Evolutionary conservation across 2,329 filamentous ascomycete species (phyloP), one percentile per base, ranked within the genome.

Genomic region (Zasmidium angulare): DNA sequence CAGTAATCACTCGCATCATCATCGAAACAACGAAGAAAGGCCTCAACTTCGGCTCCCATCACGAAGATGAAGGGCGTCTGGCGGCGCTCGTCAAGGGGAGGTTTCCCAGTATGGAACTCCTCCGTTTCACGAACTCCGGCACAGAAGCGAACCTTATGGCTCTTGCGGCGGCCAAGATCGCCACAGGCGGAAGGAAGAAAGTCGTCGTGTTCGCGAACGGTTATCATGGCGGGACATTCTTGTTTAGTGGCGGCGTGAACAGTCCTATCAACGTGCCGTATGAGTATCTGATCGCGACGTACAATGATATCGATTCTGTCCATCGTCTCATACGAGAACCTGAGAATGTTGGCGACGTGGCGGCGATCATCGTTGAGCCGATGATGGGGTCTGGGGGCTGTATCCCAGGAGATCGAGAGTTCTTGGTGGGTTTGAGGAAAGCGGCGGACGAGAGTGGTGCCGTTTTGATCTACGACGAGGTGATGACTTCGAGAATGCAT

Each of bases 401-500:
- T 55, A 80, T 86, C 4, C 74, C 78, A 0, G 86, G 77, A 0
- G 76, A 73, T 0, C 54, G 51, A 1, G 78, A 79, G 19, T 89
- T 89, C 63, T 70, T 89, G 23, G 60, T 71, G 10, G 77, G 77
- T 1, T 72, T 88, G 3, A 81, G 82, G 48, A 70, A 76, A 0
- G 74, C 77, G 4, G 80, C 84, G 1, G 75, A 72, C 26, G 73
- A 79, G 67, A 72, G 77, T 0, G 82, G 81, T 1, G 83, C 83
- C 0, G 59, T 90, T 0, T 81, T 91, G 63, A 85, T 91, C 36
- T 75, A 89, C 14, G 88, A 91, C 69, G 88, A 91, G 72, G 87
- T 90, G 4, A 87, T 89, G 82, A 89, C 87, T 0, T 87, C 84
- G 2, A 79, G 87, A 1, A 73, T 89, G 24, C 73, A 77, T 19